Evolutionary conservation across 768 basidiomycete species (phyloP).

Genomic region (Calvatia gigantea): DNA sequence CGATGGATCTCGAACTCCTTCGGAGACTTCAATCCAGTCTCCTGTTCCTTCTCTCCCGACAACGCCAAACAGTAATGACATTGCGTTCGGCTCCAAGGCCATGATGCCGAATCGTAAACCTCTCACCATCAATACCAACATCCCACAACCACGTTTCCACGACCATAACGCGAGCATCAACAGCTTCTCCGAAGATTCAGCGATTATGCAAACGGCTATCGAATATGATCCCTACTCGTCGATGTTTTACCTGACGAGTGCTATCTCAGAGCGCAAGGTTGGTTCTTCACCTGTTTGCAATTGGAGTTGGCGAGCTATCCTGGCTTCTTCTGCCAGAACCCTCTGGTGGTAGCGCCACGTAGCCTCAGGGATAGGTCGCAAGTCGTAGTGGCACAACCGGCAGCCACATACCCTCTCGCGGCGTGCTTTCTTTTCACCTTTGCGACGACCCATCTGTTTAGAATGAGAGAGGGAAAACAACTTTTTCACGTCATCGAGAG

Average conservation of each 20-base stretch:
- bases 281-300: too few species aligned
- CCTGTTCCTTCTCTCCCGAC: constrained; percentile 49
- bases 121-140: constrained; percentile 61
- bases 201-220: constrained; percentile 73
- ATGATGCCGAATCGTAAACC: constrained; percentile 26
- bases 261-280: constrained; percentile 35
- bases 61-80: constrained; percentile 53
- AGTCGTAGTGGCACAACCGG: too few species aligned
- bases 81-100: constrained; percentile 35
- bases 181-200: constrained; percentile 48
- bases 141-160: constrained; percentile 42
- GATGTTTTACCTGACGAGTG: constrained; percentile 49
- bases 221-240: constrained; percentile 62
- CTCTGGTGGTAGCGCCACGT: too few species aligned
- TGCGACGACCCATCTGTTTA: too few species aligned
- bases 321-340: too few species aligned
- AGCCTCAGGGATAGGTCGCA: too few species aligned
- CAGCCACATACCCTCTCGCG: too few species aligned
- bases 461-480: too few species aligned
- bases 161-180: constrained; percentile 40
- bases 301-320: too few species aligned
- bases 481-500: too few species aligned
- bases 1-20: constrained; percentile 45
- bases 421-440: too few species aligned
- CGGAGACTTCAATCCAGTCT: constrained; percentile 43